A percentile compares a stretch with the other conserved stretches of the same genome.
phyloP scores from a whole-genome alignment of 2,329 filamentous ascomycete species.

The Aspergillus niger region DNA sequence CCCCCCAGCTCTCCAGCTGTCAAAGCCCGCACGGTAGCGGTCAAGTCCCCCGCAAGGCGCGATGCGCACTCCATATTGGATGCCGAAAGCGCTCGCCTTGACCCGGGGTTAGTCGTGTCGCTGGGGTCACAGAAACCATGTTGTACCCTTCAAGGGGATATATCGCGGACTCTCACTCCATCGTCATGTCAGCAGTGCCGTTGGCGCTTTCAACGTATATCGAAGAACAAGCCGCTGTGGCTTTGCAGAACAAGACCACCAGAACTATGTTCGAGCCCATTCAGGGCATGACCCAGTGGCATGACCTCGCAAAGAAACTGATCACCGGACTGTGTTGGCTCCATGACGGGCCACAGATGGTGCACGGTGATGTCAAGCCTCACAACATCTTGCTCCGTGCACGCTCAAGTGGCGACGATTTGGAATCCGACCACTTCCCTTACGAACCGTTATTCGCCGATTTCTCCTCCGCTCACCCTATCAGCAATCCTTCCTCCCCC shows the following conservation, averaged over 20 bases:
- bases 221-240: slow-evolving; percentile 34
- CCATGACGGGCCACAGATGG: slow-evolving; percentile 41
- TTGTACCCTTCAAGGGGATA: slow-evolving; percentile 51
- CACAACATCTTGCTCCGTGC: slow-evolving; percentile 46
- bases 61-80: slow-evolving; percentile 46
- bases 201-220: slow-evolving; percentile 47
- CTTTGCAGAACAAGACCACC: slow-evolving; percentile 38
- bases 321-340: slow-evolving; percentile 48
- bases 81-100: slow-evolving; percentile 48
- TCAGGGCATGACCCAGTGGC: slow-evolving; percentile 44
- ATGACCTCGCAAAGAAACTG: slow-evolving; percentile 42
- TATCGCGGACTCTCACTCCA: slow-evolving; percentile 38
- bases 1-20: slow-evolving; percentile 41
- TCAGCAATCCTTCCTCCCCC: slow-evolving; percentile 13
- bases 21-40: slow-evolving; percentile 41
- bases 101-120: slow-evolving; percentile 38
- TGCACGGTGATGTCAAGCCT: slow-evolving; percentile 54
- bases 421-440: slow-evolving; percentile 28
- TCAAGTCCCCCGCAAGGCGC: slow-evolving; percentile 46
- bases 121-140: slow-evolving; percentile 35
- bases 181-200: slow-evolving; percentile 50
- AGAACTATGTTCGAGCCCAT: slow-evolving; percentile 50
- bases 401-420: slow-evolving; percentile 14
- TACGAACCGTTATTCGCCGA: slow-evolving; percentile 48
- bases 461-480: slow-evolving; percentile 46